These are phyloP conservation scores for Diutina neorugosa DNA, from an alignment of 1,139 yeast genomes.

Conservation along the genomic window DNA sequence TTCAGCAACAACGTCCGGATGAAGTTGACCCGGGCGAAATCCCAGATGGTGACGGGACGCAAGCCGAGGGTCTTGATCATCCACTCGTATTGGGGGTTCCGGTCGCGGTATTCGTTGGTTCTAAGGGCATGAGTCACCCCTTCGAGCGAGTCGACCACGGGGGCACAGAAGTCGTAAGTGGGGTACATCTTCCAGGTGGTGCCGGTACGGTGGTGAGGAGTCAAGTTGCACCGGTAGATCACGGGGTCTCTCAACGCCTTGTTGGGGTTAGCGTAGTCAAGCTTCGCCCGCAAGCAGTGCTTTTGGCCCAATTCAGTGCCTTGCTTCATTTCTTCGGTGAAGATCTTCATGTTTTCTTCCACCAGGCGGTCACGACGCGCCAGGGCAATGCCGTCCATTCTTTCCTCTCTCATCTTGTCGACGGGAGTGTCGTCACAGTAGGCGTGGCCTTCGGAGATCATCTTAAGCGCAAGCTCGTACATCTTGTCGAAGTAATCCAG, in stretches of 20 bases:
- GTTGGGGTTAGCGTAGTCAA: conserved; percentile 79
- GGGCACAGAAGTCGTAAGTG: conserved; percentile 96
- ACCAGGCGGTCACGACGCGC: conserved; percentile 82
- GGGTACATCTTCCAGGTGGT: conserved; percentile 96
- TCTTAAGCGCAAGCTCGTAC: conserved; percentile 72
- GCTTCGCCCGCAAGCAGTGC: conserved; percentile 91
- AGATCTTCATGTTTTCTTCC: conserved; percentile 78
- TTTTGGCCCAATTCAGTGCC: conserved; percentile 86
- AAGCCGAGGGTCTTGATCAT: conserved; percentile 66
- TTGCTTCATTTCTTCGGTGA: conserved; percentile 81
- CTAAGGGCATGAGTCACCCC: conserved; percentile 96
- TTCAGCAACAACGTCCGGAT: conserved; percentile 88
- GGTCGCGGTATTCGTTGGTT: conserved; percentile 95
- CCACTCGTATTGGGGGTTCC: conserved; percentile 97
- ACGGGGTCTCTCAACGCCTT: conserved; percentile 96
- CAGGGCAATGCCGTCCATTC: conserved; percentile 92
- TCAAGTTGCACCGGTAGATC: conserved; percentile 87
- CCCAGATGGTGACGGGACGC: conserved; percentile 94
- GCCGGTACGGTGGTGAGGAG: conserved; percentile 97
- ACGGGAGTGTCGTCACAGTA: conserved; percentile 93
- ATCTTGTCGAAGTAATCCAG: conserved; percentile 85
- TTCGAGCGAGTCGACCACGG: conserved; percentile 86
- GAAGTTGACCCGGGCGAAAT: conserved; percentile 92
- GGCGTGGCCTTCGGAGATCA: conserved; percentile 92
- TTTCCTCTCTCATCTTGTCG: conserved; percentile 93